phyloP scores from a whole-genome alignment of 2,329 filamentous ascomycete species.

The Diaporthe destruens region DNA sequence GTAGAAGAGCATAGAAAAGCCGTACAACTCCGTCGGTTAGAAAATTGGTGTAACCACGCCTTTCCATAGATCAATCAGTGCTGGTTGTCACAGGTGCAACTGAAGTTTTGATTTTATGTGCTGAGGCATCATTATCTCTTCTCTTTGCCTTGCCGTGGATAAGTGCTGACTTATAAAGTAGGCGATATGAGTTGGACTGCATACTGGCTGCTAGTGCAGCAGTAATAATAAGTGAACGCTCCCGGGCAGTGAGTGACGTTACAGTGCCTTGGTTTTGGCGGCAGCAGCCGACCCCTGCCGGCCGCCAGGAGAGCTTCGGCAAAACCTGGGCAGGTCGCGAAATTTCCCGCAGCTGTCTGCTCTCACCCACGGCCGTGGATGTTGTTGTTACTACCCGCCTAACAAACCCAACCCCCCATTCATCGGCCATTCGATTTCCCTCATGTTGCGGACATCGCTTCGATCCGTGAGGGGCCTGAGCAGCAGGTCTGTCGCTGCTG shows the following conservation, averaged over 20 bases:
- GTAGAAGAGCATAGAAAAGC: not conserved
- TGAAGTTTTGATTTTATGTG: not conserved
- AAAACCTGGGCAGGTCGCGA: slow-evolving; percentile 42
- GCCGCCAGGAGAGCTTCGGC: slow-evolving; percentile 40
- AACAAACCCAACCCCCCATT: slow-evolving; percentile 31
- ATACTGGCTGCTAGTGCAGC: not conserved
- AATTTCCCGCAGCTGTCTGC: slow-evolving; percentile 41
- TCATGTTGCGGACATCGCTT: slow-evolving; percentile 78
- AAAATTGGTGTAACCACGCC: not conserved
- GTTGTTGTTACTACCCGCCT: slow-evolving; percentile 27
- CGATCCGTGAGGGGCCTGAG: slow-evolving; percentile 72
- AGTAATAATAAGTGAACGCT: not conserved
- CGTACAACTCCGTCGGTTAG: not conserved
- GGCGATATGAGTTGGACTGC: not conserved
- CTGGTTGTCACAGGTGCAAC: not conserved
- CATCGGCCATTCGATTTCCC: slow-evolving; percentile 61
- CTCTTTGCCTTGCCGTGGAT: not conserved
- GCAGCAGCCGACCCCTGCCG: slow-evolving; percentile 37
- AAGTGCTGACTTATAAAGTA: not conserved
- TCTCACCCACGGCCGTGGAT: slow-evolving; percentile 1
- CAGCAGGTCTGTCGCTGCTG: slow-evolving; percentile 65
- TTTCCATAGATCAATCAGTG: not conserved
- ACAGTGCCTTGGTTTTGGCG: slow-evolving; percentile 26
- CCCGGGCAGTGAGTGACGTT: slow-evolving; percentile 36
- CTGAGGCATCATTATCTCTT: too few relatives aligned